These are phyloP conservation scores for Vinca major DNA, from an alignment of 305 asterid species.

Conservation along the genomic window DNA sequence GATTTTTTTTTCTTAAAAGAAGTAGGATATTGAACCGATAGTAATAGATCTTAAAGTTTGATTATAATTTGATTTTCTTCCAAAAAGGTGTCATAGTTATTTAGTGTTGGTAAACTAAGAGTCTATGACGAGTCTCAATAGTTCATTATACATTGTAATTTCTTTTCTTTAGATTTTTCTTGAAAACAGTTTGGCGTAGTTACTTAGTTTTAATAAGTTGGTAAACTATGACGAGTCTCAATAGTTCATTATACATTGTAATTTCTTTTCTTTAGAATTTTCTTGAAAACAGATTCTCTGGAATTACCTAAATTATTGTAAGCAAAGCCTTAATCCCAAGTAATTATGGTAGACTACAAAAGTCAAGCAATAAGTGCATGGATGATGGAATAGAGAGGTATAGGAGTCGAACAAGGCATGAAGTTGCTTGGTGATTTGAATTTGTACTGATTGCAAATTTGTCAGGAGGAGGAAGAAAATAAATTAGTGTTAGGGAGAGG, in stretches of 20 bases:
- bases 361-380: no score
- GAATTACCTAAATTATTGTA: neutral
- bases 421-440: no score
- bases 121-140: neutral
- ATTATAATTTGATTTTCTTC: neutral
- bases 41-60: neutral
- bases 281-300: neutral
- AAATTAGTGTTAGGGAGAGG: no score
- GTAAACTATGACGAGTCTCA: neutral
- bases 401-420: no score
- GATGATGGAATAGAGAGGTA: no score
- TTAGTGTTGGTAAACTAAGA: neutral
- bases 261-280: neutral
- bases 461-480: no score
- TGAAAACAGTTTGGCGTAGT: neutral
- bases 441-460: no score
- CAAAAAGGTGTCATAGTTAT: neutral
- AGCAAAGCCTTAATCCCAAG: no score
- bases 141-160: neutral
- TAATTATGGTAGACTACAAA: no score
- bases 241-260: neutral
- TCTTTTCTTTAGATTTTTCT: neutral
- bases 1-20: neutral
- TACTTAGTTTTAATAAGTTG: neutral
- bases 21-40: neutral